Base-by-base conservation (phyloP, 208 protist species). In the Blastocrithidia nonstop region DNA sequence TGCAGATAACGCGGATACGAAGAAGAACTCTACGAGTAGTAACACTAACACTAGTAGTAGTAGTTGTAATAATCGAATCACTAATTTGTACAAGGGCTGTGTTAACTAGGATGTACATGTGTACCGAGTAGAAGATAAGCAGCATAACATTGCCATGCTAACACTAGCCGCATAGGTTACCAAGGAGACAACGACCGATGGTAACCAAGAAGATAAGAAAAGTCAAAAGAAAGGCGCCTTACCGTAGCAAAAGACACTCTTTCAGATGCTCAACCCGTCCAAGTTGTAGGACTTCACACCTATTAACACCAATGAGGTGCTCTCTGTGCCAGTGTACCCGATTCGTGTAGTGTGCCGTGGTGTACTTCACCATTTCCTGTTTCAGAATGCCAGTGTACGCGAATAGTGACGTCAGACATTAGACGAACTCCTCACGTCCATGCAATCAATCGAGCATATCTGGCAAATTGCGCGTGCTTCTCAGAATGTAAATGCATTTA, bases 341-440 rank as follows among this genome's bases (percentile, higher is more conserved):
- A 38, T 85, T 2, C 66, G 69, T 19, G 28, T 85, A 15, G 37
- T 69, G 24, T 75, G 50, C 46, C 16, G 46, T 1, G 54, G 57
- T 15, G 59, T 73, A 16, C 40, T 74, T 27, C 75, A 85, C 37
- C 62, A 79, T 63, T 74, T 85, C 45, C 63, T 80, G 41, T 85
- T 85, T 27, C 56, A 77, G 16, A 69, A 62, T 38, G 48, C 67
- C 15, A 57, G 44, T 28, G 23, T 46, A n/a, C 69, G 70, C 1
- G 60, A 56, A 9, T 42, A 60, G 42, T 85, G 66, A 62, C 62
- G 60, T 37, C 44, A 70, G 29, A 27, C 41, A 37, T 47, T 85
- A 1, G 45, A 57, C 21, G 45, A 55, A n/a, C 51, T 62, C n/a
- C 57, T 62, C 8, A 49, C 51, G 38, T 47, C 62, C 45, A 47